Evolutionary conservation across 768 basidiomycete species (phyloP).

Genomic region (Lactarius hengduanensis): DNA sequence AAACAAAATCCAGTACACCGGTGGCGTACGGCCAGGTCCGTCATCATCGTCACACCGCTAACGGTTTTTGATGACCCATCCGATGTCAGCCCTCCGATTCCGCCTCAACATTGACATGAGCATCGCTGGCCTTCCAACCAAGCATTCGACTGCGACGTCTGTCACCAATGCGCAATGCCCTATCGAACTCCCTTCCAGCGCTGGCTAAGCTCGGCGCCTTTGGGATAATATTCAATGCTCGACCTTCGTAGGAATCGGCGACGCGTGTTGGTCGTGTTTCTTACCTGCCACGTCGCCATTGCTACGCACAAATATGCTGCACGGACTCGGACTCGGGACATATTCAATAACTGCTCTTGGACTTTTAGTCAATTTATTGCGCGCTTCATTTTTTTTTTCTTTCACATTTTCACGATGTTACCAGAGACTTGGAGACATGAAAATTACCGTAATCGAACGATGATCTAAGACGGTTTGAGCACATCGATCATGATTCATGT

Average conservation of each 20-base stretch:
- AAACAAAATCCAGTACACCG: constrained; percentile 49
- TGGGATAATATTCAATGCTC: no score
- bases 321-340: constrained; percentile 14
- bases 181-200: constrained; percentile 33
- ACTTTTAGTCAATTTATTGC: constrained; percentile 23
- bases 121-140: constrained; percentile 39
- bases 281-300: constrained; percentile 7
- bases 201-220: constrained; percentile 22
- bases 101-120: constrained; percentile 37
- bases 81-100: constrained; percentile 35
- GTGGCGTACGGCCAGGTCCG: constrained; percentile 61
- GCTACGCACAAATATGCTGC: constrained; percentile 8
- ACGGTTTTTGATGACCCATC: background rate
- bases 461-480: background rate
- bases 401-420: background rate
- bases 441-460: background rate
- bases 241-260: background rate
- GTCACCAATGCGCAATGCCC: constrained; percentile 38
- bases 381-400: background rate
- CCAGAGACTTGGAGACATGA: background rate
- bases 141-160: constrained; percentile 34
- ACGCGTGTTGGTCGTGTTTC: background rate
- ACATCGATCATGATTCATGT: background rate
- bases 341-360: constrained; percentile 11
- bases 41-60: constrained; percentile 29